phyloP scores from a whole-genome alignment of 768 basidiomycete species.

The Neoboletus brunneissimus region DNA sequence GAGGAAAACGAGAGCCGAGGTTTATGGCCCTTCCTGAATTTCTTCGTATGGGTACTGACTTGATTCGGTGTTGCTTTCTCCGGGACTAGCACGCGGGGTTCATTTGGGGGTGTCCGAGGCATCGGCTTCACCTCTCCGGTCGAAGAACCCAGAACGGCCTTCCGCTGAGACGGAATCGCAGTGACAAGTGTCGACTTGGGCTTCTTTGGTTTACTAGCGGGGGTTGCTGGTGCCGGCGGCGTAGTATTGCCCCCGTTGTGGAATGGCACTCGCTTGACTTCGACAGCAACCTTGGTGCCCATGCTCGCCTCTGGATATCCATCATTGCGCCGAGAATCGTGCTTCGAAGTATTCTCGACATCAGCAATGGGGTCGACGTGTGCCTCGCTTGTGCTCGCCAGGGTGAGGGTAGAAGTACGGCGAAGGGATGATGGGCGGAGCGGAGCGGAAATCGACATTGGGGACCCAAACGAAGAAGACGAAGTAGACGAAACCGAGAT shows the following conservation, averaged over 20 bases:
- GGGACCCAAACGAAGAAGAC: slow-evolving; percentile 36
- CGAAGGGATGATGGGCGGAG: slow-evolving; percentile 45
- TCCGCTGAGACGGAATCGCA: slow-evolving; percentile 3
- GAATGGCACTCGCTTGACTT: slow-evolving; percentile 50
- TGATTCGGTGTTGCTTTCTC: slow-evolving; percentile 23
- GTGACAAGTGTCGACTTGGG: slow-evolving; percentile 1
- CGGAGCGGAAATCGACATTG: slow-evolving; percentile 36
- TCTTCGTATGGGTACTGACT: slow-evolving; percentile 13
- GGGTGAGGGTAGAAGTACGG: slow-evolving; percentile 34
- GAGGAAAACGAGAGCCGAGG: slow-evolving; percentile 55
- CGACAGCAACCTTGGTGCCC: slow-evolving; percentile 20
- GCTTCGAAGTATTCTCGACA: slow-evolving; percentile 8
- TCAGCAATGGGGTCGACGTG: slow-evolving; percentile 9
- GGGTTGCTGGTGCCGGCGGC: slow-evolving; percentile 4
- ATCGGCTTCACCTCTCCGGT: slow-evolving; percentile 6
- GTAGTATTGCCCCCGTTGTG: slow-evolving; percentile 36
- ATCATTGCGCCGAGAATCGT: slow-evolving; percentile 13
- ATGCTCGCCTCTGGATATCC: slow-evolving; percentile 15
- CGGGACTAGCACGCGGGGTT: slow-evolving; percentile 1
- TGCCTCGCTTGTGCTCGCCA: slow-evolving; percentile 22
- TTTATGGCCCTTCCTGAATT: slow-evolving; percentile 34
- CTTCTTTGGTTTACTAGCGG: slow-evolving; percentile 18
- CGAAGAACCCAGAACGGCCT: neutral
- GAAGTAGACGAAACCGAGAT: slow-evolving; percentile 28
- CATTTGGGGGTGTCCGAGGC: slow-evolving; percentile 28